Evolutionary conservation across 2,329 filamentous ascomycete species (phyloP).

Genomic region (Helotiales sp.): DNA sequence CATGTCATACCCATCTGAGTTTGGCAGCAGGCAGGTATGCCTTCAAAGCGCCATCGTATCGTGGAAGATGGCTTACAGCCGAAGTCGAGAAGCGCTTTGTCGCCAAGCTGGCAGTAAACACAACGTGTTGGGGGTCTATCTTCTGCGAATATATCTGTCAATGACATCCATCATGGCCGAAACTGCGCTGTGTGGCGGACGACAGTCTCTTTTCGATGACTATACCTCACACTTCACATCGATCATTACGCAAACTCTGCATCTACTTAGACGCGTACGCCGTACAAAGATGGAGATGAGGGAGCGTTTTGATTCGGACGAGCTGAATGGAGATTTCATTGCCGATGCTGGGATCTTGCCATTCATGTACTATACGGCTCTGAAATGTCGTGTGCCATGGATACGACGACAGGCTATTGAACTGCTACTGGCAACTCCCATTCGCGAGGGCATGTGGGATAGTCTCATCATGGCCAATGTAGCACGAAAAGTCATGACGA

Average conservation of each 20-base stretch:
- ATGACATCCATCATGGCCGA: conserved; percentile 10
- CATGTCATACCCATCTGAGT: background rate
- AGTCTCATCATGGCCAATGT: conserved; percentile 21
- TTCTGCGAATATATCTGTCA: background rate
- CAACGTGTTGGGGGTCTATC: background rate
- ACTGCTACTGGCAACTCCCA: conserved; percentile 60
- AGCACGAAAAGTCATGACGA: conserved; percentile 16
- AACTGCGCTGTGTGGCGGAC: background rate
- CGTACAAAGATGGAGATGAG: background rate
- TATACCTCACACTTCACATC: conserved; percentile 13
- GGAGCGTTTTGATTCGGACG: background rate
- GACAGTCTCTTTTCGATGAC: conserved; percentile 5
- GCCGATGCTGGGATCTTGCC: conserved; percentile 8
- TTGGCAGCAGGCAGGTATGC: background rate
- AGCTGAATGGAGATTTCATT: background rate
- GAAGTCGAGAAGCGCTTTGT: background rate
- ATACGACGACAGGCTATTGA: conserved; percentile 64
- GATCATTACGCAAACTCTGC: conserved; percentile 2
- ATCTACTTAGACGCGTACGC: background rate
- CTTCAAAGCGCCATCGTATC: background rate
- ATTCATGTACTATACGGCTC: conserved; percentile 60
- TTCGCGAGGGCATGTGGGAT: conserved; percentile 72
- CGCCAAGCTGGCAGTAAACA: background rate
- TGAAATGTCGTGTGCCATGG: conserved; percentile 62
- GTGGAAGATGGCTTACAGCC: conserved; percentile 2